Evolutionary conservation across 164 flowering plant species (phyloP).

Genomic region (Stephania japonica): DNA sequence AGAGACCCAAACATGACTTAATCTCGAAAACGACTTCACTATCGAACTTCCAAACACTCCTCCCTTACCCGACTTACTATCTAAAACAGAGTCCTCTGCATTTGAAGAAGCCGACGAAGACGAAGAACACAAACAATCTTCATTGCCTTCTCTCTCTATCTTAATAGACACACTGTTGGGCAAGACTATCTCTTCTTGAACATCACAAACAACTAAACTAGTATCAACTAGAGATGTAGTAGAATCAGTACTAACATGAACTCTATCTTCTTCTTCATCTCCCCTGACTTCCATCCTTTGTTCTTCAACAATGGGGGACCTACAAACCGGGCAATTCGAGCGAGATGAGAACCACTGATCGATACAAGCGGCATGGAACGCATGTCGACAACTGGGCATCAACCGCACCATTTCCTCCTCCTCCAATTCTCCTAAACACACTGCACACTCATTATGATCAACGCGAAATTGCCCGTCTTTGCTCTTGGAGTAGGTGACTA

Average conservation of each 20-base stretch:
- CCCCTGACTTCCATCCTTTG: neutral
- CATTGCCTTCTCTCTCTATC: neutral
- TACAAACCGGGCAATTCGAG: conserved; percentile 40
- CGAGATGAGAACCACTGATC: conserved; percentile 44
- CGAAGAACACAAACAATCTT: neutral
- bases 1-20: neutral
- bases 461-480: conserved; percentile 11
- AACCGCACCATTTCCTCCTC: conserved; percentile 37
- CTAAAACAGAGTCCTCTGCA: neutral
- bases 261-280: neutral
- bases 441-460: conserved; percentile 41
- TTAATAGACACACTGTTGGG: neutral
- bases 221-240: too few relatives aligned
- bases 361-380: conserved; percentile 39
- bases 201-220: too few relatives aligned
- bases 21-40: conserved; percentile 1
- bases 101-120: neutral
- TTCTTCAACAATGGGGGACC: conserved; percentile 20
- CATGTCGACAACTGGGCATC: conserved; percentile 43
- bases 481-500: conserved; percentile 18
- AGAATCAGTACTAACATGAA: too few relatives aligned
- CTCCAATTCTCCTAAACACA: conserved; percentile 46
- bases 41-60: neutral
- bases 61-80: neutral
- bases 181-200: neutral